Evolutionary conservation across 1,139 yeast genomes (phyloP).

Genomic region (Suhomyces anneliseae): DNA sequence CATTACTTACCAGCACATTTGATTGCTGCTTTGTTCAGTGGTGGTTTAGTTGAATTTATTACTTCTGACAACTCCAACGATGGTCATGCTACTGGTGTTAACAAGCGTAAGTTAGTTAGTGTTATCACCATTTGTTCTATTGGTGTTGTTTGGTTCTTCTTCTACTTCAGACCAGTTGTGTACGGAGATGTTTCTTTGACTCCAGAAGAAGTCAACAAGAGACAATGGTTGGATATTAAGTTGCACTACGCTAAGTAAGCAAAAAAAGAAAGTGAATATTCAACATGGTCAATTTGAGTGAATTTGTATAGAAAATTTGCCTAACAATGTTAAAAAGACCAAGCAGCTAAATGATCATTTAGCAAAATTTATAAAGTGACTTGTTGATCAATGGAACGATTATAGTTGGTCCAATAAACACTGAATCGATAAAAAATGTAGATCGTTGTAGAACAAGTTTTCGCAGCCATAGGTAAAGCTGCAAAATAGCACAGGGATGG

Average conservation of each 20-base stretch:
- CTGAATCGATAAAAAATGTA: no score
- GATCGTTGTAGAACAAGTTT: no score
- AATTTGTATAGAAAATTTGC: no score
- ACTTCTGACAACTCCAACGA: constrained; percentile 58
- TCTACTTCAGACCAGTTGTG: constrained; percentile 78
- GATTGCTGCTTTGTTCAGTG: constrained; percentile 81
- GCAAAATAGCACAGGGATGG: no score
- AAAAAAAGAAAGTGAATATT: no score
- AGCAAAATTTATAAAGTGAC: no score
- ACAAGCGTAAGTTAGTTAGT: constrained; percentile 28
- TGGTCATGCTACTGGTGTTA: constrained; percentile 18
- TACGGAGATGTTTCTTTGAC: constrained; percentile 74
- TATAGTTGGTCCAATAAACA: no score
- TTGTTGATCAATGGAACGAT: no score
- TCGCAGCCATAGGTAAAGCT: no score
- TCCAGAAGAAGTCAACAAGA: constrained; percentile 61
- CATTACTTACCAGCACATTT: constrained; percentile 97
- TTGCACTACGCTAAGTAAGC: constrained; percentile 76
- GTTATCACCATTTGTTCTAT: constrained; percentile 43
- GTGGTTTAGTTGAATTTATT: constrained; percentile 77
- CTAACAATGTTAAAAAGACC: no score
- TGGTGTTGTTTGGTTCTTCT: constrained; percentile 62
- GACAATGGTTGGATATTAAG: constrained; percentile 82
- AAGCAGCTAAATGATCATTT: no score
- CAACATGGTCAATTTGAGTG: background rate